Base-by-base conservation (phyloP, 163 green algal genomes). In the Scenedesmus sp. region DNA sequence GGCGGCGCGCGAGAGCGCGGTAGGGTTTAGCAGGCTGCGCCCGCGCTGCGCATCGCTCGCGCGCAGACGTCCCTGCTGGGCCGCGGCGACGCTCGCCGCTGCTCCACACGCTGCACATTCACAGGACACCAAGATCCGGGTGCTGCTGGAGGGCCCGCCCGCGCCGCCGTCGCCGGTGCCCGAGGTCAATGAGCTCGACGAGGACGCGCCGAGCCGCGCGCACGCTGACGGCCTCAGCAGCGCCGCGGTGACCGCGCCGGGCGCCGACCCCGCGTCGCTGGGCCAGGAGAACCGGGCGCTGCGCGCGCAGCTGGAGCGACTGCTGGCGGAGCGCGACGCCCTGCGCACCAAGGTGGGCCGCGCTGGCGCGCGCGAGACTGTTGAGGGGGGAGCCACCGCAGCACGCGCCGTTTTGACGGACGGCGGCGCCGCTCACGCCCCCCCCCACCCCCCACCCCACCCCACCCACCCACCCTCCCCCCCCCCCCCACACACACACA, bases 151-250 rank as follows among this genome's bases (percentile, higher is more conserved):
- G 28, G 83, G 78, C 7, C 89, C 89, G 1, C 84, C 90, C 13
- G 89, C 92, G 62, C 91, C 91, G 26, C 91, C 91, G 24, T 91
- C 84, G 24, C 91, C 91, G n/a, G 91, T 95, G 62, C 36, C 60
- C 10, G 71, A 81, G 74, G 74, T 77, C 28, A 63, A 63, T 24
- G 75, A 82, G 63, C 51, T 48, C 22, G 60, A 82, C 9, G 75
- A 83, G 48, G 48, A 60, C 31, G 58, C 67, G 20, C 36, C 51
- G n/a, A 39, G 58, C 50, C 58, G 44, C 45, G n/a, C 48, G 72
- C 28, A 10, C 9, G 53, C 4, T 3, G 3, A 62, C 50, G 18
- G 50, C 50, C 4, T 15, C 18, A 42, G 18, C 64, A 33, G 26
- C 48, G 3, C 6, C 29, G 24, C 4, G 13, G 18, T 50, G 31